Evolutionary conservation across 2,329 filamentous ascomycete genomes (phyloP).

Genomic region (Sporothrix sp.): DNA sequence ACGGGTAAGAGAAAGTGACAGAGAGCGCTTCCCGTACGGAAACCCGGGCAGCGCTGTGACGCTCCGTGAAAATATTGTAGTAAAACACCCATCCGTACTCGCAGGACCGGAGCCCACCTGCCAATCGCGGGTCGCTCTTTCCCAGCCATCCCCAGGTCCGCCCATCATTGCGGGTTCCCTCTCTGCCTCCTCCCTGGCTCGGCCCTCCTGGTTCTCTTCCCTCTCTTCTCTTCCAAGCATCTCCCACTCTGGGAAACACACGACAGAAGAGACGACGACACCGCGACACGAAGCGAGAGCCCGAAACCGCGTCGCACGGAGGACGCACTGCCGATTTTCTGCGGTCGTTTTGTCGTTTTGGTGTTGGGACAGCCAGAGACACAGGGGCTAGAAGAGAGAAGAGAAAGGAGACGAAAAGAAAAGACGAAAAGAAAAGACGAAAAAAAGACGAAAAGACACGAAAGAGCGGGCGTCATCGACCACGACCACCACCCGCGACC

Average conservation of each 20-base stretch:
- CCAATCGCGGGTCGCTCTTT: slow-evolving; percentile 7
- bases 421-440: neutral
- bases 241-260: slow-evolving; percentile 5
- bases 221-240: neutral
- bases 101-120: slow-evolving; percentile 5
- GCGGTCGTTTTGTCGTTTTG: no score
- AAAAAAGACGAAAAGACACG: neutral
- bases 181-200: neutral
- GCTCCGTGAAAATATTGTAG: neutral
- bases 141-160: slow-evolving; percentile 11
- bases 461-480: slow-evolving; percentile 6
- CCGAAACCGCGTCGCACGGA: slow-evolving; percentile 4
- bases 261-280: neutral
- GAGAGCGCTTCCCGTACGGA: no score
- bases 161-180: slow-evolving; percentile 2
- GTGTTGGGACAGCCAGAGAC: neutral
- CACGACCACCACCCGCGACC: neutral
- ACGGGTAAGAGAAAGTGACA: no score
- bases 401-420: neutral
- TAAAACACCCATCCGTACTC: no score
- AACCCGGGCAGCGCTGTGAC: no score
- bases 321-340: no score
- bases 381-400: neutral
- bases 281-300: neutral
- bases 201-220: neutral